Percentiles rank a stretch among this genome's conserved stretches.
phyloP scores from a whole-genome alignment of 768 basidiomycete genomes.

The Naganishia onofrii region DNA sequence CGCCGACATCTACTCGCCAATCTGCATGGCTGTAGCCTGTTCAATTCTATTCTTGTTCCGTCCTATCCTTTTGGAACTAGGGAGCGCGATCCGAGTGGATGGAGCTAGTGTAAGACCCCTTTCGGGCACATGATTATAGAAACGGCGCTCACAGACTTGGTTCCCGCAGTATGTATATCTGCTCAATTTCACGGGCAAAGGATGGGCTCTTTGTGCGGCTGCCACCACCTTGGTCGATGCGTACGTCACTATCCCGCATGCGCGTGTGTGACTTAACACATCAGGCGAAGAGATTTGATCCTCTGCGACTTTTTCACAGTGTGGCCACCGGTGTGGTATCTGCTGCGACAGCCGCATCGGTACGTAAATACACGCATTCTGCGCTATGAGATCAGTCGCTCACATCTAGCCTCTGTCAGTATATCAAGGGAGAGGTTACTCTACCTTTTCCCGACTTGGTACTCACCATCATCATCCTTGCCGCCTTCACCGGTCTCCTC shows the following conservation, averaged over 20 bases:
- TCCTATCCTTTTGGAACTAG: conserved; percentile 71
- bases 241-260: neutral
- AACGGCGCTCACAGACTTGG: conserved; percentile 38
- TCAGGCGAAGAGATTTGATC: too few species aligned
- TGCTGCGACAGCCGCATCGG: conserved; percentile 65
- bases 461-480: conserved; percentile 60
- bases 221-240: conserved; percentile 70
- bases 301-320: neutral
- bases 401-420: conserved; percentile 41
- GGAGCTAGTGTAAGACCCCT: conserved; percentile 70
- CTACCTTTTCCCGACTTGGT: conserved; percentile 62
- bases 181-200: conserved; percentile 64
- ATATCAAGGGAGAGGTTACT: conserved; percentile 64
- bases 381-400: neutral
- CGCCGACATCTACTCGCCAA: conserved; percentile 67
- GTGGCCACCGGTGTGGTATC: conserved; percentile 69
- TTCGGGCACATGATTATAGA: conserved; percentile 19
- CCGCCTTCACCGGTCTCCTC: conserved; percentile 60
- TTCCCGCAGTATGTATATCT: conserved; percentile 24
- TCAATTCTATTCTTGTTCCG: conserved; percentile 68
- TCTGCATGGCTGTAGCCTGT: conserved; percentile 66
- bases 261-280: too few species aligned
- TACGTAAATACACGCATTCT: neutral
- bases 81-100: conserved; percentile 65
- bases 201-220: conserved; percentile 65